Evolutionary conservation across 2,329 filamentous ascomycete species (phyloP).

Genomic region (Lecanicillium sp.): DNA sequence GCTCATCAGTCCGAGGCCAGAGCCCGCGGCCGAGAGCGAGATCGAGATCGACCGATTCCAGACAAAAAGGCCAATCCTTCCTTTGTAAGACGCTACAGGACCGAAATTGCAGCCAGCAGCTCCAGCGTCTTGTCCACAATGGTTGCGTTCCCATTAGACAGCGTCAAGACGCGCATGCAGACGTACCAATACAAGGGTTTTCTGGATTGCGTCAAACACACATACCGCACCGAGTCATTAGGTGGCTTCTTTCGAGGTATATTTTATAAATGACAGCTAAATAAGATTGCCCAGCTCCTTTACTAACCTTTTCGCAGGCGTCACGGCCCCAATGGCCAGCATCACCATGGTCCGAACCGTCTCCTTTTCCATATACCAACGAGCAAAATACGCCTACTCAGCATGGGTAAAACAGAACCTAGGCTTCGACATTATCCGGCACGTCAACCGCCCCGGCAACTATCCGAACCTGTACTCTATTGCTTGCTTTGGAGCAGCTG

Average conservation of each 20-base stretch:
- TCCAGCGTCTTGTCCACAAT: slow-evolving; percentile 73
- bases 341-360: slow-evolving; percentile 70
- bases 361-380: slow-evolving; percentile 73
- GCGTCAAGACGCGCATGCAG: slow-evolving; percentile 85
- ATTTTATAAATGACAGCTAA: slow-evolving; percentile 13
- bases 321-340: slow-evolving; percentile 71
- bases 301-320: slow-evolving; percentile 39
- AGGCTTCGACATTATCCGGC: slow-evolving; percentile 60
- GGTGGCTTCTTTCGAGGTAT: slow-evolving; percentile 74
- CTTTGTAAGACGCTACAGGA: slow-evolving; percentile 67
- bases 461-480: slow-evolving; percentile 67
- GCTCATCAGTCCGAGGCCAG: not conserved
- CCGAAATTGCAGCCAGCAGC: slow-evolving; percentile 68
- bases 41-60: not conserved
- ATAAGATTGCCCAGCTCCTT: not conserved
- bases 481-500: slow-evolving; percentile 67
- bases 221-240: slow-evolving; percentile 65
- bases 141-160: slow-evolving; percentile 77
- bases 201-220: slow-evolving; percentile 64
- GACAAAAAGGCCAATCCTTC: slow-evolving; percentile 17
- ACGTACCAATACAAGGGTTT: slow-evolving; percentile 73
- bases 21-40: not conserved
- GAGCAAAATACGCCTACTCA: slow-evolving; percentile 65
- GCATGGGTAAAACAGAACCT: slow-evolving; percentile 60
- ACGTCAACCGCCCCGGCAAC: slow-evolving; percentile 61